Conservation (phyloP, 495 filamentous ascomycete genomes). For the Penicillium paradoxum region DNA sequence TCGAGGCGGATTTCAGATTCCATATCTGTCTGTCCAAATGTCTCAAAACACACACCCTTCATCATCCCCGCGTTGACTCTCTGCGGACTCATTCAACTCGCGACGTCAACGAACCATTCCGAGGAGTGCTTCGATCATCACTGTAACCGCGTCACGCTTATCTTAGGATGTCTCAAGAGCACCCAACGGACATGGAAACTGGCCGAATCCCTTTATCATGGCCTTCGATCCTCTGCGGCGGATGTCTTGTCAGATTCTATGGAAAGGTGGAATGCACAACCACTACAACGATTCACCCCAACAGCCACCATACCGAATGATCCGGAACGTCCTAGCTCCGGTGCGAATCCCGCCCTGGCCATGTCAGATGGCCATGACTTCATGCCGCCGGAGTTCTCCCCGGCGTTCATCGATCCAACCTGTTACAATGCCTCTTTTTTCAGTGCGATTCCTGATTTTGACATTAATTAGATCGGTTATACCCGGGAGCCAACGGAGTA, state of each 20-base stretch:
- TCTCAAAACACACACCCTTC: constrained; percentile 37
- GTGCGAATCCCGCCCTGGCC: constrained; percentile 9
- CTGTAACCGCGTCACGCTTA: constrained; percentile 37
- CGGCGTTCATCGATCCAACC: constrained; percentile 25
- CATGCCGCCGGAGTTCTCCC: constrained; percentile 24
- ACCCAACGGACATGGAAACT: constrained; percentile 32
- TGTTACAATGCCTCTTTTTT: constrained; percentile 28
- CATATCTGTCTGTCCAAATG: constrained; percentile 35
- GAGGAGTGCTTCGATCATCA: constrained; percentile 41
- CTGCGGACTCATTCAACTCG: constrained; percentile 38
- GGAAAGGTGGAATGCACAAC: constrained; percentile 30
- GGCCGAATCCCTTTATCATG: constrained; percentile 26
- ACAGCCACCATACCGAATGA: constrained; percentile 18
- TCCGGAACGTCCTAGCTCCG: constrained; percentile 14
- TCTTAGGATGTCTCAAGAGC: constrained; percentile 37
- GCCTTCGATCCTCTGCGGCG: constrained; percentile 29
- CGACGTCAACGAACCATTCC: constrained; percentile 32
- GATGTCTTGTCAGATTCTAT: constrained; percentile 32
- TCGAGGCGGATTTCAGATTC: constrained; percentile 36
- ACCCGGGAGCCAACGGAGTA: background rate
- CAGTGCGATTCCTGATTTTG: constrained; percentile 20
- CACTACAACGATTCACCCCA: constrained; percentile 23
- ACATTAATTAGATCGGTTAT: constrained; percentile 14
- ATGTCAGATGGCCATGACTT: constrained; percentile 26
- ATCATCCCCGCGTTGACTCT: constrained; percentile 30